Percentiles rank a stretch among this genome's conserved stretches.
Conservation (phyloP, 768 basidiomycete species). For the Rhodosporidiobolus sp. region DNA sequence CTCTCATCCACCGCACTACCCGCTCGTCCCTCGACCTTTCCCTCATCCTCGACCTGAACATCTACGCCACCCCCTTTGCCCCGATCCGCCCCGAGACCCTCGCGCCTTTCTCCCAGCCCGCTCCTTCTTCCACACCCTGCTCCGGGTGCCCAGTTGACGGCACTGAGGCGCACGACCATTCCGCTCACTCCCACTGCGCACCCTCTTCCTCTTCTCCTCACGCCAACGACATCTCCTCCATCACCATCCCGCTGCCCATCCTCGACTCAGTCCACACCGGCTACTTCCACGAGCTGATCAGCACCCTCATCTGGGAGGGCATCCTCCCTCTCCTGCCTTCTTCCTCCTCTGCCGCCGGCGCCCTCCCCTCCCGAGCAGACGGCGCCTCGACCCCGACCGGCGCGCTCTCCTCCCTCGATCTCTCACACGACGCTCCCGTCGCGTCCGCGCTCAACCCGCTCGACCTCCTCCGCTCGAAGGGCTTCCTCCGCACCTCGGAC, state of each 20-base stretch:
- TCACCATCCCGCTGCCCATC: conserved; percentile 66
- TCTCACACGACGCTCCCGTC: conserved; percentile 1
- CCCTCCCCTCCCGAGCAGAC: neutral
- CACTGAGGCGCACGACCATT: conserved; percentile 5
- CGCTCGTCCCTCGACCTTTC: conserved; percentile 70
- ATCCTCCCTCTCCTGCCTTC: conserved; percentile 49
- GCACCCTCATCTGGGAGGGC: conserved; percentile 76
- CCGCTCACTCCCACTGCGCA: neutral
- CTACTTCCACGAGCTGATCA: conserved; percentile 74
- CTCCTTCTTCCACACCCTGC: neutral
- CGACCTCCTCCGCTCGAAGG: conserved; percentile 82
- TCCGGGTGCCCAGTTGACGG: conserved; percentile 17
- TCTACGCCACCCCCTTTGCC: conserved; percentile 61
- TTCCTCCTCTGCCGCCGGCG: conserved; percentile 14
- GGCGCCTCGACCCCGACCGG: too few species aligned
- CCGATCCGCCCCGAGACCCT: conserved; percentile 28
- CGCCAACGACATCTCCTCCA: conserved; percentile 68
- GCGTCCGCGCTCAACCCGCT: conserved; percentile 44
- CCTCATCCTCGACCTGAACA: conserved; percentile 72
- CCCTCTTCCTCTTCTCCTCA: conserved; percentile 37
- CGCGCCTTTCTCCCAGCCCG: conserved; percentile 13
- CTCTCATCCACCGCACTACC: conserved; percentile 68
- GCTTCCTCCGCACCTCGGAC: conserved; percentile 57
- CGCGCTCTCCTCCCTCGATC: neutral
- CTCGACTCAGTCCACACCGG: conserved; percentile 56